Conservation (phyloP, 768 basidiomycete species). For the Xerocomus spinulosus region DNA sequence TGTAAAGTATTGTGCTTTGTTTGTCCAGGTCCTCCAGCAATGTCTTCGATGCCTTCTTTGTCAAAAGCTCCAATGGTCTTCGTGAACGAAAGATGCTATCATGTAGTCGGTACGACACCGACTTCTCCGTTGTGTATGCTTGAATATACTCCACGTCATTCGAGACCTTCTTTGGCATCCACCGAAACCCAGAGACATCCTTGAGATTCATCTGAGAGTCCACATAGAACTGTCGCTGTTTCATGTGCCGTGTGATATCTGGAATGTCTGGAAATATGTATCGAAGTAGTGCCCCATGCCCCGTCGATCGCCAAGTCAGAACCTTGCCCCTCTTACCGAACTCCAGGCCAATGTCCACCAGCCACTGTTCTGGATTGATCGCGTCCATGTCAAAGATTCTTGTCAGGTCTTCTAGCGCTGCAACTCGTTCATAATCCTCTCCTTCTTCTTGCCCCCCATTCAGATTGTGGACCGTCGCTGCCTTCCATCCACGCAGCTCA, state of each 20-base stretch:
- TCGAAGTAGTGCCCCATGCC: background rate
- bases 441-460: background rate
- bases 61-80: background rate
- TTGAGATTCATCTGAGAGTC: background rate
- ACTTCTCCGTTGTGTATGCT: slow-evolving; percentile 10
- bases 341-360: background rate
- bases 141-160: slow-evolving; percentile 2
- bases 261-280: background rate
- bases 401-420: background rate
- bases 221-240: background rate
- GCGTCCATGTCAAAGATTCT: background rate
- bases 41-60: background rate
- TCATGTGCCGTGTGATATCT: background rate
- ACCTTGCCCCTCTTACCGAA: background rate
- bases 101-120: slow-evolving; percentile 3
- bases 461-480: background rate
- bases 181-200: background rate
- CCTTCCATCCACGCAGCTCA: slow-evolving; percentile 5
- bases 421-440: background rate
- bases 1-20: background rate
- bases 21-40: background rate
- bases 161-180: background rate
- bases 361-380: background rate
- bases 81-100: background rate
- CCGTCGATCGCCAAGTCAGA: background rate